Base-by-base conservation (phyloP, 257 asterid species). In the Plantago major region DNA sequence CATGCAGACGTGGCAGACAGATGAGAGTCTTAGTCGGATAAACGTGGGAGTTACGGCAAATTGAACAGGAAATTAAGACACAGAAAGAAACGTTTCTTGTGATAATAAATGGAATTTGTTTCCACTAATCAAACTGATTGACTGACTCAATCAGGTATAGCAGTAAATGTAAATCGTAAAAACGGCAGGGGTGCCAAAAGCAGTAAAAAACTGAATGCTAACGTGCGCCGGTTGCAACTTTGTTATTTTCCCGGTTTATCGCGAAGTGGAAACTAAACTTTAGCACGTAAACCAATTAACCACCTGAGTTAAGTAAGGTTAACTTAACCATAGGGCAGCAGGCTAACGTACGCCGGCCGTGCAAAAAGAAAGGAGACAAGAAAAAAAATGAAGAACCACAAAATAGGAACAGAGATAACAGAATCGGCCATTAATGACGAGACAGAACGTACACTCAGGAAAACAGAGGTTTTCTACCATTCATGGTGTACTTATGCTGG, bases 141-240 rank as follows among this genome's bases (percentile, higher is more conserved):
- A 58, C 58, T 42, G 33, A 55, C 40, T 33, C 7, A 33, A 4
- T 33, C 40, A 33, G 8, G 8, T 33, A 33, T 4, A 33, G 5
- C 37, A n/a, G 26, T 22, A 22, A 22, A 22, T 33, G 40, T 33
- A 33, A 33, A 33, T 4, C 6, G 42, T 13, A 7, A 12, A 45
- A 43, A 58, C 2, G 26, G n/a, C n/a, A 22, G 2, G 26, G 1
- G 26, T 22, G 26, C 26, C 26, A 49, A 56, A 42, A 11, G 50
- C 49, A 52, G 38, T 9, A 49, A 54, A 33, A 40, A 67, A 63
- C 58, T 28, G 14, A 53, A 16, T 61, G 77, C 76, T 69, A 73
- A 65, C 59, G 16, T 77, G 73, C 73, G 62, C 78, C 46, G 48
- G 68, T 58, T 26, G 60, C 78, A 72, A 73, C 81, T 67, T 2